Base-by-base conservation (phyloP, 2,329 filamentous ascomycete species). In the Neurospora sp. region DNA sequence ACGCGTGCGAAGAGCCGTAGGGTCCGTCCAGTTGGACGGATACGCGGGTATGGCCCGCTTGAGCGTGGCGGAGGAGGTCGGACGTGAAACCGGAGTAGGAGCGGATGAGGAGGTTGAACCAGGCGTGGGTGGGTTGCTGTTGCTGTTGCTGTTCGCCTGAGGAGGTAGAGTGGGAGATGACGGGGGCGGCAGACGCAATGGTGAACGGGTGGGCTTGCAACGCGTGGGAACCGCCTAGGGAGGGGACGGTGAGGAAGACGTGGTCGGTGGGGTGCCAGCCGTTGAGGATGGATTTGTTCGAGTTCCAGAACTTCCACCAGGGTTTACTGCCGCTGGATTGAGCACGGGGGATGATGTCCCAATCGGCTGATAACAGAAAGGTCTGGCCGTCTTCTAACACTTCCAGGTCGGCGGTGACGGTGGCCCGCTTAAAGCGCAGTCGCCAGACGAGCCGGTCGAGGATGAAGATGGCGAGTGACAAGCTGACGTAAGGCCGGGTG, bases 181-280 rank as follows among this genome's bases (percentile, higher is more conserved):
- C 69, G 15, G 74, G 73, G 5, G 74, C 87, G 0, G 84, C 83
- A 2, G 88, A 90, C 17, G 88, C 85, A 69, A 91, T 89, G 9
- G 88, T 90, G 77, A 91, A 91, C 0, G 89, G 89, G 75, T 91
- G 89, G 0, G 88, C 83, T 78, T 91, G 89, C 1, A 89, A 76
- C 2, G 79, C 75, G 74, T 89, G 84, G 69, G 81, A 83, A 3
- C 78, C 77, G 1, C 84, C 84, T 6, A 91, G 81, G 0, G 79
- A 79, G 0, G 88, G 88, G 0, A 90, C 79, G 1, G 85, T 86
- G 70, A 91, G 76, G 77, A 91, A 91, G 67, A 90, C 82, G 76
- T 91, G 89, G 74, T 90, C 86, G 17, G 87, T 86, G 2, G 88
- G 84, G 23, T 81, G 76, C 88, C 89, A 91, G 52, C 88, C 88